Evolutionary conservation across 768 basidiomycete genomes (phyloP), one percentile per base, ranked within the genome.

Genomic region (Auriscalpium vulgare): DNA sequence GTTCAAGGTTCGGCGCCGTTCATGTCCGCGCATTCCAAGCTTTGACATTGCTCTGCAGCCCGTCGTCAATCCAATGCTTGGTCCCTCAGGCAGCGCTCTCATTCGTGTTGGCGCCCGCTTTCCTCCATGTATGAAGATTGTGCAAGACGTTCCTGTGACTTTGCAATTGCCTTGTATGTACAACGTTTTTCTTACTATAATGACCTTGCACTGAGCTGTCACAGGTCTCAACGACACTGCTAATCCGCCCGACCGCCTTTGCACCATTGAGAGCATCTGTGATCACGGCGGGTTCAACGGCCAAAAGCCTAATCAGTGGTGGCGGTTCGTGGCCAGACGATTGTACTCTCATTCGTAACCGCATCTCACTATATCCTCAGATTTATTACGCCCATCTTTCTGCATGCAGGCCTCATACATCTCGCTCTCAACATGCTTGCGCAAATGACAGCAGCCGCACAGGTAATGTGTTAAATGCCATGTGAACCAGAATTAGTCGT

Each of bases 381-480:
- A 59, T 62, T 63, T 10, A 63, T 61, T 23, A 62, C 62, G 5
- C 62, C 94, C 9, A 88, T 95, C 51, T 97, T 98, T 67, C 71
- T 97, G 6, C 95, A 98, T 63, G 97, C 92, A 10, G 95, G 95
- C n/a, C 76, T 99, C 56, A 76, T 99, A n/a, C 95, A 99, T 67
- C 76, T 95, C 37, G 61, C 87, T 4, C 66, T 99, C 58, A 99
- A 99, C 67, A 88, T 97, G 85, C 67, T 95, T 34, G 94, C 87
- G 13, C 95, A 95, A 63, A 68, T 88, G 55, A 82, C 80, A 0
- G 72, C 88, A n/a, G 87, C 86, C 8, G 88, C 86, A 37, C 85
- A 89, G 71, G 91, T 88, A 65, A 62, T 29, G 29, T 29, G 2
- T 29, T 5, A 29, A 29, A 29, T 29, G 29, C 29, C 29, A 29